A percentile compares a stretch with the other conserved stretches of the same genome.
Evolutionary conservation across 139 green algal species (phyloP).

Genomic region (Coccomyxa sp.): DNA sequence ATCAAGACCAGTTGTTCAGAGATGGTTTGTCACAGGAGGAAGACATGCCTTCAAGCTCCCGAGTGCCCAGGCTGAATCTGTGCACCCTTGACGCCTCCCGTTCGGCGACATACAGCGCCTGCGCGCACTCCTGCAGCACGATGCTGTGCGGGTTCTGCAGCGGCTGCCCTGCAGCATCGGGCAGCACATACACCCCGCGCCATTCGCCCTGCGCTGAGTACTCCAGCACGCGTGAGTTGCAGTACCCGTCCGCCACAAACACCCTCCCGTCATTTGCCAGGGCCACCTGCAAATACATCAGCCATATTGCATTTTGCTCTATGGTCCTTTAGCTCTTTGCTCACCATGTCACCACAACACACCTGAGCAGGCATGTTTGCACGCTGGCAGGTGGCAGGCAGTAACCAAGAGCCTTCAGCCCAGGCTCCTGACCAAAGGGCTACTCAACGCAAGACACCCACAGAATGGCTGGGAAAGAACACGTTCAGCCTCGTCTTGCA

Average conservation of each 20-base stretch:
- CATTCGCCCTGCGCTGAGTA: constrained; percentile 38
- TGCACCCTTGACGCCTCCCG: constrained; percentile 46
- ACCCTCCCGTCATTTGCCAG: constrained; percentile 63
- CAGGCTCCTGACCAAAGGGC: too few relatives aligned
- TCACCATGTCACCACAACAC: too few relatives aligned
- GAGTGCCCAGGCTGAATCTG: constrained; percentile 14
- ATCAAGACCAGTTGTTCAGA: too few relatives aligned
- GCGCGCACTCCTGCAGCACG: constrained; percentile 70
- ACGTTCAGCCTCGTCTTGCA: too few relatives aligned
- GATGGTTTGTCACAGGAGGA: too few relatives aligned
- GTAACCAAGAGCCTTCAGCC: too few relatives aligned
- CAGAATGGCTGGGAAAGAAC: too few relatives aligned
- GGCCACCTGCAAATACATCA: constrained; percentile 50
- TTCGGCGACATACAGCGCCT: constrained; percentile 56
- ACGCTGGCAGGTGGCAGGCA: too few relatives aligned
- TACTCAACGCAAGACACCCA: too few relatives aligned
- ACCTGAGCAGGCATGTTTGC: too few relatives aligned
- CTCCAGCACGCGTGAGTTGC: constrained; percentile 49
- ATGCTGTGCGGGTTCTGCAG: constrained; percentile 57
- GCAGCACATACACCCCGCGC: constrained; percentile 19
- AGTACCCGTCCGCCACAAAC: constrained; percentile 68
- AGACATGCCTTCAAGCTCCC: constrained; percentile 3
- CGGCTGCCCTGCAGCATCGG: background rate
- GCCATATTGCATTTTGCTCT: too few relatives aligned
- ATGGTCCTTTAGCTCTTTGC: too few relatives aligned